Evolutionary conservation across 345 rosid genomes (phyloP).

Genomic region (Lepidium sativum): DNA sequence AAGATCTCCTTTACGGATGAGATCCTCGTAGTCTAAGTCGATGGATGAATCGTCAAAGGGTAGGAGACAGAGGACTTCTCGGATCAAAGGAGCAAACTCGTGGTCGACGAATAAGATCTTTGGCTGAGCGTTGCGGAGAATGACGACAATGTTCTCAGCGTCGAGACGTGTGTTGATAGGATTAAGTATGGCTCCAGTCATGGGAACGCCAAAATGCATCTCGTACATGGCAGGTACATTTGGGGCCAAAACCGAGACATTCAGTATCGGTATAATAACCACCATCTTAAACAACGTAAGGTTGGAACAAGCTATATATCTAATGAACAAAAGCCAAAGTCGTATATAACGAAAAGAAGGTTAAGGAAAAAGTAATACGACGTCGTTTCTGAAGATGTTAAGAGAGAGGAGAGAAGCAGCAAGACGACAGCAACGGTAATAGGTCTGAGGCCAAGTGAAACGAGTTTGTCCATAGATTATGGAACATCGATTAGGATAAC

Average conservation of each 20-base stretch:
- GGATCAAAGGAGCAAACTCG: constrained; percentile 35
- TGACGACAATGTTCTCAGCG: constrained; percentile 46
- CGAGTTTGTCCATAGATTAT: constrained; percentile 40
- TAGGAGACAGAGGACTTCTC: constrained; percentile 40
- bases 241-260: constrained; percentile 69
- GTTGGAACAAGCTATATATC: no score
- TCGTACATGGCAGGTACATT: constrained; percentile 81
- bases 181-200: constrained; percentile 81
- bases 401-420: constrained; percentile 58
- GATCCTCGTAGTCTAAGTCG: constrained; percentile 40
- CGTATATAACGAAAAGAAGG: no score
- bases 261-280: no score
- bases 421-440: constrained; percentile 51
- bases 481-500: constrained; percentile 43
- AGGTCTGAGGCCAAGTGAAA: constrained; percentile 66
- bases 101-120: constrained; percentile 54
- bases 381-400: constrained; percentile 50
- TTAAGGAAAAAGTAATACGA: constrained; percentile 23
- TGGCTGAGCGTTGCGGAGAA: constrained; percentile 47
- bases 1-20: constrained; percentile 32
- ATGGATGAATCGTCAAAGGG: constrained; percentile 17
- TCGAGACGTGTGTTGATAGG: constrained; percentile 67
- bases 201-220: constrained; percentile 86
- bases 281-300: not conserved
- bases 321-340: no score